Percentiles rank a stretch among this genome's conserved stretches.
Evolutionary conservation across 768 basidiomycete species (phyloP).

Genomic region (Leucogyrophana mollusca): DNA sequence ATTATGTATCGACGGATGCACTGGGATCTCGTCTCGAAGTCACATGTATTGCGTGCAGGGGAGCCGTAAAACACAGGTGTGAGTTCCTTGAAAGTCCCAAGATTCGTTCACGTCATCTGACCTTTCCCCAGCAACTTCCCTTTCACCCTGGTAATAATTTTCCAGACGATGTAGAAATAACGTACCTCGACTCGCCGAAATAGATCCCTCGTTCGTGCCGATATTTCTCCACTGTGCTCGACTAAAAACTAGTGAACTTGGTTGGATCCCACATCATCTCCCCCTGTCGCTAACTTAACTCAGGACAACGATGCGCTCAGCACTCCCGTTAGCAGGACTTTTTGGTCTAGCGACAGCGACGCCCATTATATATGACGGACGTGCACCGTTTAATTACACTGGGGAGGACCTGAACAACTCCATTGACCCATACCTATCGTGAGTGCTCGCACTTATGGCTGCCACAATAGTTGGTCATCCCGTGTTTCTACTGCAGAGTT

Average conservation of each 20-base stretch:
- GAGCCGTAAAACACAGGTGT: too few species aligned
- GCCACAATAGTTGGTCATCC: background rate
- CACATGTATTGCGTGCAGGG: too few species aligned
- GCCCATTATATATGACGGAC: slow-evolving; percentile 51
- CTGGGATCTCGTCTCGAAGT: too few species aligned
- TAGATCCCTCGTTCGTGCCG: background rate
- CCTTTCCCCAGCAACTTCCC: slow-evolving; percentile 1
- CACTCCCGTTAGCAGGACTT: background rate
- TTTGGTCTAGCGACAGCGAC: slow-evolving; percentile 19
- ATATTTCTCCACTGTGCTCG: background rate
- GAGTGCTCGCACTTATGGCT: slow-evolving; percentile 15
- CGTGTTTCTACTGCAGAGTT: slow-evolving; percentile 32
- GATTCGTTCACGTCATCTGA: background rate
- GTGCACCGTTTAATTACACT: slow-evolving; percentile 45
- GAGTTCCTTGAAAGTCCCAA: too few species aligned
- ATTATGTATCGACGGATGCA: too few species aligned
- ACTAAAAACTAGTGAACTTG: background rate
- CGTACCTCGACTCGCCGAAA: background rate
- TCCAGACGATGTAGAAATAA: background rate
- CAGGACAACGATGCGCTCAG: background rate
- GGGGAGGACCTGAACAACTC: slow-evolving; percentile 44
- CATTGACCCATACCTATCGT: slow-evolving; percentile 56
- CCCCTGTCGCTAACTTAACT: background rate
- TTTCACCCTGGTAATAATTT: background rate
- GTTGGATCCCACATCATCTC: background rate